These are phyloP conservation scores for Talaromyces albobiverticillius DNA, from an alignment of 2,329 filamentous ascomycete genomes.

Conservation along the genomic window DNA sequence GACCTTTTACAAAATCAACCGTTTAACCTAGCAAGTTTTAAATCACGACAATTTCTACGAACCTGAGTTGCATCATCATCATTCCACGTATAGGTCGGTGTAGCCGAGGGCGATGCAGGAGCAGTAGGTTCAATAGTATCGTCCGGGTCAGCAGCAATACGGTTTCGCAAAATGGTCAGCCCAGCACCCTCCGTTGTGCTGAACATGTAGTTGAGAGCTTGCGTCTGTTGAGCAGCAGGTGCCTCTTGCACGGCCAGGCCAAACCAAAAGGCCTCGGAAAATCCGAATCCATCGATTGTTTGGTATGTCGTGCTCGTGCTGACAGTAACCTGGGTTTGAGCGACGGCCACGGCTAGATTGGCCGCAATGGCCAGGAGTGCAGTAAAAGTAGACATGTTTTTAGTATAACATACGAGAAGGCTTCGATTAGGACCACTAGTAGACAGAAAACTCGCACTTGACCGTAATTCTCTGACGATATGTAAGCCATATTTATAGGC, in stretches of 20 bases:
- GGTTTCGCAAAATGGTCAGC: constrained; percentile 12
- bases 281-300: constrained; percentile 5
- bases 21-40: too few relatives aligned
- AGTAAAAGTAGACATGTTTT: not conserved
- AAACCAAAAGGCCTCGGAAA: constrained; percentile 3
- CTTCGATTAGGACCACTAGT: not conserved
- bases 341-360: not conserved
- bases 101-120: constrained; percentile 3
- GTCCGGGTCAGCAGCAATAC: constrained; percentile 9
- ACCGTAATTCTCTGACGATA: not conserved
- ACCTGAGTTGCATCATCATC: constrained; percentile 13
- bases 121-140: constrained; percentile 11
- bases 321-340: not conserved
- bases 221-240: not conserved
- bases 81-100: constrained; percentile 12
- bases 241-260: not conserved
- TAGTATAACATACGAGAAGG: not conserved
- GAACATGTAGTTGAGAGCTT: constrained; percentile 4
- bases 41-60: constrained; percentile 1
- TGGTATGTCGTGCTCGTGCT: not conserved
- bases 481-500: not conserved
- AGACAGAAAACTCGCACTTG: not conserved
- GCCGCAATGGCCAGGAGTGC: not conserved
- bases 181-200: constrained; percentile 7
- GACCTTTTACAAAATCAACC: not conserved